Evolutionary conservation across 345 rosid species (phyloP).

Genomic region (Melastoma malabathricum): DNA sequence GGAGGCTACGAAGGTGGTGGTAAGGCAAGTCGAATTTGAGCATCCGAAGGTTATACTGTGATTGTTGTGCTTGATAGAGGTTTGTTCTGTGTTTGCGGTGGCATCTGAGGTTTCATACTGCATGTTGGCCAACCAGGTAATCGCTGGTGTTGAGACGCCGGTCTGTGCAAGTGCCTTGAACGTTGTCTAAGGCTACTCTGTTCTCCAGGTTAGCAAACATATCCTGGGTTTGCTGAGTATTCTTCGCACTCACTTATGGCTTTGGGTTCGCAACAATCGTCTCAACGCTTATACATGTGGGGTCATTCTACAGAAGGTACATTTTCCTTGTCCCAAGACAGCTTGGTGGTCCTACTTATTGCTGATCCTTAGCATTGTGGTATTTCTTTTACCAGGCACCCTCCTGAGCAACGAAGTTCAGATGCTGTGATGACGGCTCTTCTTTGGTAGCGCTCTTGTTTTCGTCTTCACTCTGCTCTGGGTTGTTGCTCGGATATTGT

Average conservation of each 20-base stretch:
- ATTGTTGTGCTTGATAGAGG: constrained; percentile 63
- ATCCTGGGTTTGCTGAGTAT: too few relatives aligned
- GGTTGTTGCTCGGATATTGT: too few relatives aligned
- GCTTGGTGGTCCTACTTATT: constrained; percentile 14
- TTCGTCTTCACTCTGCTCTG: constrained; percentile 5
- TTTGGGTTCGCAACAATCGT: constrained; percentile 15
- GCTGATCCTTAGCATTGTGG: constrained; percentile 4
- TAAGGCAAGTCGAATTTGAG: constrained; percentile 37
- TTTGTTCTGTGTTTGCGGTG: constrained; percentile 34
- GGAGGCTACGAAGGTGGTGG: constrained; percentile 52
- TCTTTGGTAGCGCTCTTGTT: constrained; percentile 6
- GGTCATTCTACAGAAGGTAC: constrained; percentile 13
- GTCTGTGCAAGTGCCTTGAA: too few relatives aligned
- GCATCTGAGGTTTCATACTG: constrained; percentile 48
- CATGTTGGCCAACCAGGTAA: constrained; percentile 68
- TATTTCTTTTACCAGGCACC: constrained; percentile 10
- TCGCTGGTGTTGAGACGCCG: too few relatives aligned
- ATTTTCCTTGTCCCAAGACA: constrained; percentile 1
- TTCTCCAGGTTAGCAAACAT: too few relatives aligned
- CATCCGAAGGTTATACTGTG: constrained; percentile 62
- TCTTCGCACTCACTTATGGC: constrained; percentile 11
- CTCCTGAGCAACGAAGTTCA: constrained; percentile 14
- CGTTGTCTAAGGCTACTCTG: too few relatives aligned
- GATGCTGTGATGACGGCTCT: constrained; percentile 16
- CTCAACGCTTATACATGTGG: constrained; percentile 12